phyloP scores from a whole-genome alignment of 176 grass and related monocot species.

The Aegilops speltoides region DNA sequence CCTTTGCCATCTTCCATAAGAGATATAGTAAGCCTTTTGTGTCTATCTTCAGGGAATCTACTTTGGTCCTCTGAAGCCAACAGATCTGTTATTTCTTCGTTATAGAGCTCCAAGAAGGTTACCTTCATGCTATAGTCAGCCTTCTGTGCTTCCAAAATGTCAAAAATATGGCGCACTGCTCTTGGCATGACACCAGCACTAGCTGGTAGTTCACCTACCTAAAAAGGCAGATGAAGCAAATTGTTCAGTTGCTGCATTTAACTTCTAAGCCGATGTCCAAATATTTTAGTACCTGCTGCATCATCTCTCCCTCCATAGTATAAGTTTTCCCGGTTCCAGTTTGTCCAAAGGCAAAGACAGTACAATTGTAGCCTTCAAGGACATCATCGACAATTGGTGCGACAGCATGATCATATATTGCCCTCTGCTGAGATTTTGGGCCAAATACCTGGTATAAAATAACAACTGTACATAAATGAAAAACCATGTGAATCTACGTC shows the following conservation, averaged over 20 bases:
- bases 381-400: slow-evolving; percentile 69
- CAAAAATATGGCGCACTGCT: slow-evolving; percentile 76
- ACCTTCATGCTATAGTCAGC: slow-evolving; percentile 80
- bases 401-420: slow-evolving; percentile 64
- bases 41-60: slow-evolving; percentile 64
- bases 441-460: slow-evolving; percentile 74
- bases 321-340: slow-evolving; percentile 93
- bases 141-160: slow-evolving; percentile 57
- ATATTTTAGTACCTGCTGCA: slow-evolving; percentile 53
- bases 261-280: neutral
- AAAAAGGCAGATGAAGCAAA: slow-evolving; percentile 26
- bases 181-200: slow-evolving; percentile 90
- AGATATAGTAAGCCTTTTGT: slow-evolving; percentile 55
- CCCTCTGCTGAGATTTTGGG: slow-evolving; percentile 68
- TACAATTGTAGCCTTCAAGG: slow-evolving; percentile 89
- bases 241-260: slow-evolving; percentile 14
- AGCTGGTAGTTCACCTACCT: slow-evolving; percentile 51
- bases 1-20: slow-evolving; percentile 93
- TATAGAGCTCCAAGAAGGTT: slow-evolving; percentile 88
- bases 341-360: slow-evolving; percentile 89
- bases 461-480: slow-evolving; percentile 10
- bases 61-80: slow-evolving; percentile 67
- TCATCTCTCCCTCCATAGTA: slow-evolving; percentile 86
- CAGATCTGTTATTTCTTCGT: slow-evolving; percentile 84
- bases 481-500: slow-evolving; percentile 4